These are phyloP conservation scores for Moniliophthora roreri DNA, from an alignment of 1,284 basidiomycete genomes.

Conservation along the genomic window DNA sequence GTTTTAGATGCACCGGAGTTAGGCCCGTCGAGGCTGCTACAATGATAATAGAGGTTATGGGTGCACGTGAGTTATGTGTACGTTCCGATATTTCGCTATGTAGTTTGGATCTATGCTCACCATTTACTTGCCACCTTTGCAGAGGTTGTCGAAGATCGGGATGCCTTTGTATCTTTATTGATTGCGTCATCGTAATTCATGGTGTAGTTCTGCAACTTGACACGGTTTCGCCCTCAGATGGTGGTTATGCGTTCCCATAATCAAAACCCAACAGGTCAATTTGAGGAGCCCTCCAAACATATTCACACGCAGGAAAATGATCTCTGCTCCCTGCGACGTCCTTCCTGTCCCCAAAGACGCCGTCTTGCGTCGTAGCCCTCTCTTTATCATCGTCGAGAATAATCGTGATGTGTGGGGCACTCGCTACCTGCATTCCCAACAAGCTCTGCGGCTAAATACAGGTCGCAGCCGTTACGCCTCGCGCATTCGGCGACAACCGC, in stretches of 20 bases:
- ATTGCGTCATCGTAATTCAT: too few relatives aligned
- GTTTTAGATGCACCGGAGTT: too few relatives aligned
- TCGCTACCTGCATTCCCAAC: conserved; percentile 97
- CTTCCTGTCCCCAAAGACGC: conserved; percentile 93
- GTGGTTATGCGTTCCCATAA: conserved; percentile 97
- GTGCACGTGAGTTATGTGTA: too few relatives aligned
- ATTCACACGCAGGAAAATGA: conserved; percentile 97
- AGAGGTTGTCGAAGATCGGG: too few relatives aligned
- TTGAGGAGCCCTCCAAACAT: conserved; percentile 97
- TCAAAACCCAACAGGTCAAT: conserved; percentile 95
- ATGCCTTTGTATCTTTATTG: too few relatives aligned
- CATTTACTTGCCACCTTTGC: too few relatives aligned
- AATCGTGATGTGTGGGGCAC: conserved; percentile 96
- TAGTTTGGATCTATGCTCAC: too few relatives aligned
- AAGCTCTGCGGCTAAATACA: conserved; percentile 96
- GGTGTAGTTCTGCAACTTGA: too few relatives aligned
- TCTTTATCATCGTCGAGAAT: conserved; percentile 97
- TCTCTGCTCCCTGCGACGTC: conserved; percentile 92
- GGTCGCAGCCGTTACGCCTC: conserved; percentile 93
- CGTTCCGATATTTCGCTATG: too few relatives aligned
- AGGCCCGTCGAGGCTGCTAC: too few relatives aligned
- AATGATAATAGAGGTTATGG: too few relatives aligned
- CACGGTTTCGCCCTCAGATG: too few relatives aligned
- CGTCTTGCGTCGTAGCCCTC: conserved; percentile 87
- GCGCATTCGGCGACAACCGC: conserved; percentile 98